Base-by-base conservation (phyloP, 805 yeast species). In the Yamadazyma nakazawae region DNA sequence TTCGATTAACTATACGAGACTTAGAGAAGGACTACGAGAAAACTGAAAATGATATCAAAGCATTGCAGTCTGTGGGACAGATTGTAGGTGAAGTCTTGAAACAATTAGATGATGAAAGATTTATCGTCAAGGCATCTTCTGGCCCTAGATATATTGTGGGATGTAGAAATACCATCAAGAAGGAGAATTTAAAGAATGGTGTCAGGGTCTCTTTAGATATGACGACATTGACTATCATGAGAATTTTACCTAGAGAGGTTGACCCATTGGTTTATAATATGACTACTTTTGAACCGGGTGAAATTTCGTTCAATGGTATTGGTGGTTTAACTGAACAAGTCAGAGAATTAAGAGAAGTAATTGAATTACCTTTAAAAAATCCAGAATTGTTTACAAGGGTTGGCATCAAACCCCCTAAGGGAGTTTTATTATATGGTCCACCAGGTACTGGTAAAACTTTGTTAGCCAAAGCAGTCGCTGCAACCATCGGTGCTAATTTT, bases 121-220 rank as follows among this genome's bases (percentile, higher is more conserved):
- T 84, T 64, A 92, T 92, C 54, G 98, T 94, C 42, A 92, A 92
- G 72, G 97, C 98, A 1, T 86, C 96, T 12, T 85, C 94, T 38
- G 99, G 99, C 3, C 99, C 99, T 37, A 80, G 99, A 61, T 94
- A 94, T 65, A 94, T 94, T 56, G 99, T 94, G 42, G 98, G 98
- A 37, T 94, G 96, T 67, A 82, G 99, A 62, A 90, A 90, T 65
- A 86, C 96, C 30, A 88, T 94, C 63, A 88, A 86, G 62, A 83
- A 88, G 59, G 86, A 84, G 38, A 80, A 79, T 50, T 77, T 94
- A 60, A 84, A 87, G 67, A 95, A 90, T 66, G 99, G 99, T 42
- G 91, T 91, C 18, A 81, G 99, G 64, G 99, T 94, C 39, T 94
- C 99, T 13, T 75, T 94, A 57, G 99, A 94, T 69, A 94, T 94